Percentiles rank a stretch among this genome's conserved stretches.
These are phyloP conservation scores for Hyphopichia burtonii DNA, from an alignment of 1,139 yeast species.

Conservation along the genomic window DNA sequence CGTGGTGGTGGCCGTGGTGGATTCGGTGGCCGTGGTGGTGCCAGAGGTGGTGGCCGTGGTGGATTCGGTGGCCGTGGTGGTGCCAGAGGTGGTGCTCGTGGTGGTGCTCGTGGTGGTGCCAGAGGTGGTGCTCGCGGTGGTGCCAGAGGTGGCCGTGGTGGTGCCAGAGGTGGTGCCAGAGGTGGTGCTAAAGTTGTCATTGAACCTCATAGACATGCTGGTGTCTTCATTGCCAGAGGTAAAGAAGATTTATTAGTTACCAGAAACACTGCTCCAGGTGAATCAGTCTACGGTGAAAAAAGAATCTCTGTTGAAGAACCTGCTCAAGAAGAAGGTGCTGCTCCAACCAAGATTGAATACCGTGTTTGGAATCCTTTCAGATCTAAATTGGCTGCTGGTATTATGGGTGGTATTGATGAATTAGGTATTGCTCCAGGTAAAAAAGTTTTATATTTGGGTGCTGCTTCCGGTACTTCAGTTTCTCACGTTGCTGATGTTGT, in stretches of 20 bases:
- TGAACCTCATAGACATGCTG: constrained; percentile 98
- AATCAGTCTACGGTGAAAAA: constrained; percentile 97
- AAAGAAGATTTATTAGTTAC: constrained; percentile 98
- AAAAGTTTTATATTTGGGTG: constrained; percentile 96
- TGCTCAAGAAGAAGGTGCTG: constrained; percentile 77
- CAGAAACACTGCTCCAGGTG: constrained; percentile 97
- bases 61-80: constrained; percentile 32
- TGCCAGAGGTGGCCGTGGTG: constrained; percentile 67
- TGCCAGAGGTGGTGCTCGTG: constrained; percentile 43
- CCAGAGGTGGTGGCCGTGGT: constrained; percentile 24
- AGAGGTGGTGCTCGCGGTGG: constrained; percentile 52
- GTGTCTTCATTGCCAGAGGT: constrained; percentile 98
- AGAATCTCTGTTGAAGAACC: constrained; percentile 93
- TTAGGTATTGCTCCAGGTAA: constrained; percentile 96
- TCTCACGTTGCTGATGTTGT: constrained; percentile 98
- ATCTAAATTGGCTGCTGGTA: constrained; percentile 99
- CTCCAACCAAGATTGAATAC: constrained; percentile 94
- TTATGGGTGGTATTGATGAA: constrained; percentile 99
- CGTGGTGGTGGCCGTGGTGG: constrained; percentile 29
- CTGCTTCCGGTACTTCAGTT: constrained; percentile 99
- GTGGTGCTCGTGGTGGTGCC: constrained; percentile 43
- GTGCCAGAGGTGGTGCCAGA: constrained; percentile 74
- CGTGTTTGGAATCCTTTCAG: constrained; percentile 99
- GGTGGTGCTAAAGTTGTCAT: constrained; percentile 95
- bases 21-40: constrained; percentile 24